Evolutionary conservation across 2,329 filamentous ascomycete genomes (phyloP).

Genomic region (Teratosphaeria nubilosa): DNA sequence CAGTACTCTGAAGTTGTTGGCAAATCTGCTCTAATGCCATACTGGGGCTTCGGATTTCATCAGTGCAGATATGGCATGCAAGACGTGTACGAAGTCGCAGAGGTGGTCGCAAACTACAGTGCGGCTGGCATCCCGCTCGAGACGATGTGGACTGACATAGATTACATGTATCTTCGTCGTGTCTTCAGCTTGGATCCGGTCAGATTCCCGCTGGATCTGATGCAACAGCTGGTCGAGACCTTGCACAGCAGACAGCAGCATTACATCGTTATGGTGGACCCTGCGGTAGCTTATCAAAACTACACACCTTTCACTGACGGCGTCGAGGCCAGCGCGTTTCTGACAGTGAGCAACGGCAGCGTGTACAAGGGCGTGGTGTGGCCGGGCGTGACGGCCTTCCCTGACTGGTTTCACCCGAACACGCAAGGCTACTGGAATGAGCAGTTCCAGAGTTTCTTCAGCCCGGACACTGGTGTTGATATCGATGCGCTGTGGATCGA

Average conservation of each 20-base stretch:
- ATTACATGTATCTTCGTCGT: slow-evolving; percentile 35
- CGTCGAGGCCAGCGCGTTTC: slow-evolving; percentile 45
- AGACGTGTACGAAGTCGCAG: slow-evolving; percentile 55
- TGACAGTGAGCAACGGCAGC: slow-evolving; percentile 44
- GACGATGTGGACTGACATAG: slow-evolving; percentile 41
- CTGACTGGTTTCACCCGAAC: slow-evolving; percentile 62
- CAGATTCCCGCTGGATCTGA: slow-evolving; percentile 50
- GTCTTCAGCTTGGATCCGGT: slow-evolving; percentile 57
- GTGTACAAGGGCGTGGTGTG: slow-evolving; percentile 59
- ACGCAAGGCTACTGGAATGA: slow-evolving; percentile 59
- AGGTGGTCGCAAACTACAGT: slow-evolving; percentile 56
- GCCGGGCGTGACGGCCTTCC: slow-evolving; percentile 47
- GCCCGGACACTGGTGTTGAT: slow-evolving; percentile 53
- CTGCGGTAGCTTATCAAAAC: slow-evolving; percentile 39
- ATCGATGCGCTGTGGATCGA: slow-evolving; percentile 67
- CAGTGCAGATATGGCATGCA: slow-evolving; percentile 40
- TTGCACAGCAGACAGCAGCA: slow-evolving; percentile 35
- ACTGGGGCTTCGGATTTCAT: slow-evolving; percentile 45
- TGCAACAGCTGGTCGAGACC: slow-evolving; percentile 53
- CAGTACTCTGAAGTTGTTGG: slow-evolving; percentile 44
- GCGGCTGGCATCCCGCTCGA: slow-evolving; percentile 56
- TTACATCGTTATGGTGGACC: slow-evolving; percentile 61
- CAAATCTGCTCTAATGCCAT: slow-evolving; percentile 40
- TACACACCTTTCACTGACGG: slow-evolving; percentile 54
- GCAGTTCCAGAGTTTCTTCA: slow-evolving; percentile 58